Conservation (phyloP, 805 yeast genomes). For the Myxozyma sirexii region DNA sequence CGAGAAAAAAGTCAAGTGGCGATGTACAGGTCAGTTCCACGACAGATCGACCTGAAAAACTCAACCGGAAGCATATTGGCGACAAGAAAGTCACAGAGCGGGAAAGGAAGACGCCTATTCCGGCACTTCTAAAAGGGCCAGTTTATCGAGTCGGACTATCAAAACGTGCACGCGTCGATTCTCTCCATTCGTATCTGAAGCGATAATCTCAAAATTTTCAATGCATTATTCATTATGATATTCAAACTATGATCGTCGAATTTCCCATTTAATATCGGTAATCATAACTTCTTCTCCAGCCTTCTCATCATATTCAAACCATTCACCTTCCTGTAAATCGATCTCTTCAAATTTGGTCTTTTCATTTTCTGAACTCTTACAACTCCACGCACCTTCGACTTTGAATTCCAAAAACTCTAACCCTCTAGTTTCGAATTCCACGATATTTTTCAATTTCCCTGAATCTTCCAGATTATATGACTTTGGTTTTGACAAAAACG, state of each 20-base stretch:
- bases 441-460: constrained; percentile 51
- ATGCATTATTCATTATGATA: no score
- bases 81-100: background rate
- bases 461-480: constrained; percentile 47
- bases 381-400: constrained; percentile 65
- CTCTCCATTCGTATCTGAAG: constrained; percentile 30
- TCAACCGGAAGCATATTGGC: background rate
- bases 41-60: background rate
- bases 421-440: constrained; percentile 86
- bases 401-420: constrained; percentile 68
- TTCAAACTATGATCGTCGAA: constrained; percentile 44
- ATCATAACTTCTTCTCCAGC: constrained; percentile 79
- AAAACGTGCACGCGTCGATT: constrained; percentile 28
- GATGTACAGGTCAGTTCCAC: background rate
- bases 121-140: constrained; percentile 15
- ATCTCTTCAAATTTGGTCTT: constrained; percentile 61
- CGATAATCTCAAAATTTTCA: background rate
- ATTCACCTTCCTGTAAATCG: constrained; percentile 77
- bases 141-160: constrained; percentile 30
- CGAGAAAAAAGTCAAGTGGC: no score
- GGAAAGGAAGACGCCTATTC: background rate
- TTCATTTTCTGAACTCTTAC: constrained; percentile 54
- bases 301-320: constrained; percentile 94
- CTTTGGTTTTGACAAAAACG: constrained; percentile 36
- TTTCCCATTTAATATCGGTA: constrained; percentile 69